These are phyloP conservation scores for Xylaria sp. DNA, from an alignment of 2,329 filamentous ascomycete genomes.

Conservation along the genomic window DNA sequence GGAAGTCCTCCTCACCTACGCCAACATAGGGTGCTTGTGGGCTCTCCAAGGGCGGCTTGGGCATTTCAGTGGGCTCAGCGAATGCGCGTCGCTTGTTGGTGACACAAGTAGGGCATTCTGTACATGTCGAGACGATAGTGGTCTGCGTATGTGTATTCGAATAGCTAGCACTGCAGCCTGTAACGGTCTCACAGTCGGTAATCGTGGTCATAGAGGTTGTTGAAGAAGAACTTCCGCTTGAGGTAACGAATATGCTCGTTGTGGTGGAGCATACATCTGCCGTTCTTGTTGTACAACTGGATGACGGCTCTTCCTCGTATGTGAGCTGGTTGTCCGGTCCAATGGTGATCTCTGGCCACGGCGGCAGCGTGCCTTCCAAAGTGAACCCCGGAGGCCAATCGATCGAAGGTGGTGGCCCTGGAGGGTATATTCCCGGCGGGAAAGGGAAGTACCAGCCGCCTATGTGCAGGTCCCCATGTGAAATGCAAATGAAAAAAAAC, in stretches of 20 bases:
- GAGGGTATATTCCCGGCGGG: slow-evolving; percentile 17
- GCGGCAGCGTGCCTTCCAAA: slow-evolving; percentile 13
- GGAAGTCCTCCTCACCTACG: background rate
- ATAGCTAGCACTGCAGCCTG: slow-evolving; percentile 9
- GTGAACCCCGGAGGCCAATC: slow-evolving; percentile 11
- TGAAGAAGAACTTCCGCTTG: background rate
- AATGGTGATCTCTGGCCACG: slow-evolving; percentile 18
- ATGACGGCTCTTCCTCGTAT: slow-evolving; percentile 5
- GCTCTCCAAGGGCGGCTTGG: too few species aligned
- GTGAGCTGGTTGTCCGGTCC: slow-evolving; percentile 2
- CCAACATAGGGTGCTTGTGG: background rate
- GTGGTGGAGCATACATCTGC: slow-evolving; percentile 8
- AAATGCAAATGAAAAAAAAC: slow-evolving; percentile 23
- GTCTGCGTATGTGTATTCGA: background rate
- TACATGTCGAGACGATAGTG: background rate
- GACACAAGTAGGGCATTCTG: background rate
- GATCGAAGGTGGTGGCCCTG: slow-evolving; percentile 4
- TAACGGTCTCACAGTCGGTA: slow-evolving; percentile 3
- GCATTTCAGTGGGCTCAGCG: background rate
- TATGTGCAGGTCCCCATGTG: background rate
- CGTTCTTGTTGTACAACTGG: slow-evolving; percentile 6
- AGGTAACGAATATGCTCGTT: slow-evolving; percentile 2
- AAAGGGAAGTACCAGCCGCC: slow-evolving; percentile 9
- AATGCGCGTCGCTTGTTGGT: background rate
- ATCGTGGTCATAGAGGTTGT: background rate